These are phyloP conservation scores for Torrubiellomyces zombiae DNA, from an alignment of 2,329 filamentous ascomycete genomes.

Conservation along the genomic window DNA sequence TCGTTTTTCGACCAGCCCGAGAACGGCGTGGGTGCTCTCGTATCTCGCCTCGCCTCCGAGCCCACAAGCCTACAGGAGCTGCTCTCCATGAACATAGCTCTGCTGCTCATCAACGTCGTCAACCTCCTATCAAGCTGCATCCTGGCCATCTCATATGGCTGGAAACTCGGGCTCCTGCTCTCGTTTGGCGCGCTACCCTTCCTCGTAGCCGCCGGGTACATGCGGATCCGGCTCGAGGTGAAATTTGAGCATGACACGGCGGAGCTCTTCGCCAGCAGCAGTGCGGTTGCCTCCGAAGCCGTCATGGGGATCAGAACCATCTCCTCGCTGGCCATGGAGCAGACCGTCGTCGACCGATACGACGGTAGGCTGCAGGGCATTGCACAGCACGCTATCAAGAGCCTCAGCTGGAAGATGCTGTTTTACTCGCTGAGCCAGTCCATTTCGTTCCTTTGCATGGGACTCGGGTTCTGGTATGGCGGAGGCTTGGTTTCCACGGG, in stretches of 20 bases:
- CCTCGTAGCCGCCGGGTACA: constrained; percentile 26
- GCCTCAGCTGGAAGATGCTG: constrained; percentile 21
- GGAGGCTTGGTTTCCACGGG: constrained; percentile 21
- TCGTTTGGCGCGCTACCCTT: constrained; percentile 28
- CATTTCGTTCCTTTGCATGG: constrained; percentile 21
- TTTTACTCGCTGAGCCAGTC: constrained; percentile 25
- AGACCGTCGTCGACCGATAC: constrained; percentile 21
- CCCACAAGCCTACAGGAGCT: constrained; percentile 33
- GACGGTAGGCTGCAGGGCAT: constrained; percentile 13
- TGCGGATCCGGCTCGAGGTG: constrained; percentile 30
- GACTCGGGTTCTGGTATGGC: constrained; percentile 24
- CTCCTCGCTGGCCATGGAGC: constrained; percentile 29
- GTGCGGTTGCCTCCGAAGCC: constrained; percentile 31
- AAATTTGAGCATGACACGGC: constrained; percentile 27
- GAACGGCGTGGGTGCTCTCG: constrained; percentile 22
- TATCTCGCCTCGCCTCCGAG: constrained; percentile 19
- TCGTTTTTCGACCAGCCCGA: constrained; percentile 23
- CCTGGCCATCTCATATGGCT: constrained; percentile 28
- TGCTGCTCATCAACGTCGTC: constrained; percentile 28
- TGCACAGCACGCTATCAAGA: constrained; percentile 12
- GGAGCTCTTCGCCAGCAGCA: constrained; percentile 27
- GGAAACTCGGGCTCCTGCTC: constrained; percentile 32
- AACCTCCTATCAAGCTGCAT: constrained; percentile 28
- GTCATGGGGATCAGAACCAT: constrained; percentile 31
- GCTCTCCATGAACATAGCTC: constrained; percentile 27